Conservation (phyloP, 768 basidiomycete species). For the Mycena maculata region DNA sequence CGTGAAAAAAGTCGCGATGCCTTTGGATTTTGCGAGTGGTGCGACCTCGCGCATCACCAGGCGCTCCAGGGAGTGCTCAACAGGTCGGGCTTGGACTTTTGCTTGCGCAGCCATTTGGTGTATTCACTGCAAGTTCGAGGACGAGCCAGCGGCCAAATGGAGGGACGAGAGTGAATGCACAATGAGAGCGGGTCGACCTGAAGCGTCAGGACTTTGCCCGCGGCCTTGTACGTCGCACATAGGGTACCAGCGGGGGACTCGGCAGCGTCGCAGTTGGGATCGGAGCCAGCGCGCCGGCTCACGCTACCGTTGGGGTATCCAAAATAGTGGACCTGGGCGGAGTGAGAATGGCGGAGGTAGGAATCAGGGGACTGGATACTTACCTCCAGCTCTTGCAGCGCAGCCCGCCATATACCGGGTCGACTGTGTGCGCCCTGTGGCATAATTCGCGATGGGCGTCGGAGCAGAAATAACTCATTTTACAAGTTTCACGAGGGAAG, state of each 20-base stretch:
- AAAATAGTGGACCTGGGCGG: conserved; percentile 6
- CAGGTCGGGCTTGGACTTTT: conserved; percentile 6
- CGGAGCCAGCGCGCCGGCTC: conserved; percentile 6
- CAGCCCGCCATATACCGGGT: conserved; percentile 10
- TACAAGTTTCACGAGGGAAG: background rate
- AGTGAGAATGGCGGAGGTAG: background rate
- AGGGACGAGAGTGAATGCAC: background rate
- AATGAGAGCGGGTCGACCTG: conserved; percentile 1
- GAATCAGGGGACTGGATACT: conserved; percentile 5
- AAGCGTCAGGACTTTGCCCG: conserved; percentile 1
- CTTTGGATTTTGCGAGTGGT: conserved; percentile 11
- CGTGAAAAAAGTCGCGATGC: conserved; percentile 20
- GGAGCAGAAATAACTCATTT: conserved; percentile 16
- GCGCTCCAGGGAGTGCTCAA: conserved; percentile 16
- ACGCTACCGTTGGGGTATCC: background rate
- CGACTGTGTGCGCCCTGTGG: background rate
- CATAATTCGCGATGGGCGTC: conserved; percentile 3
- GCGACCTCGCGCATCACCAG: conserved; percentile 11
- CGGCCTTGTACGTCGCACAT: conserved; percentile 9
- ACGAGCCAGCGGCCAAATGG: background rate
- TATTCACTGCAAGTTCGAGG: background rate
- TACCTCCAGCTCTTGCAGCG: conserved; percentile 9
- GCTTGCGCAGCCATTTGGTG: conserved; percentile 17
- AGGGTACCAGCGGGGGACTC: conserved; percentile 9
- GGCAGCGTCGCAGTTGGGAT: conserved; percentile 9